Evolutionary conservation across 768 basidiomycete species (phyloP), one percentile per base, ranked within the genome.

Genomic region (Tephrocybe sp.): DNA sequence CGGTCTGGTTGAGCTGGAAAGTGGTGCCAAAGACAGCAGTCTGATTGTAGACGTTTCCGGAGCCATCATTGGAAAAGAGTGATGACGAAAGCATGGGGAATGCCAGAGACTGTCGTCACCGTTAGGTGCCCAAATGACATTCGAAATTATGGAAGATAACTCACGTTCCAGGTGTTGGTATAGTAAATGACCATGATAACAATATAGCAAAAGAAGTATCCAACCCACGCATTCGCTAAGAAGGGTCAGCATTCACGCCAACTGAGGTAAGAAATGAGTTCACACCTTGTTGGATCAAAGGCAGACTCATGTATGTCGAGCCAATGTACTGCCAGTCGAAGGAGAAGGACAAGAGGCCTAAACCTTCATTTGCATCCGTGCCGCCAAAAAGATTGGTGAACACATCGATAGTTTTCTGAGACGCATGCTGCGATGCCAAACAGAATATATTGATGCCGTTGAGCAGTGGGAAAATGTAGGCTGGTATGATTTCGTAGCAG

Each of bases 321-420:
- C 76, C 76, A 54, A 84, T 80, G 55, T 83, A 83, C 53, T 83
- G 80, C 83, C 83, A 88, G 57, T 87, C 85, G 40, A 87, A 76
- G n/a, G 80, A 79, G 36, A 87, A 51, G 31, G 77, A 79, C 35
- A 82, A 49, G 16, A 87, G 58, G 0, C 85, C 85, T 35, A 87
- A 69, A 0, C 84, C 85, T 62, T 88, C 85, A 57, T 87, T 88
- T 23, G 76, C 83, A 32, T 79, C 72, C 2, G 78, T 68, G 5
- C 87, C 87, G 23, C 87, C 87, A 52, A 88, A 87, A 0, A 88
- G 57, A 46, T 82, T 79, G 3, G 83, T 84, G 59, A 85, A 75
- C 13, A 78, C 60, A 52, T 80, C 66, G 23, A 72, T 66, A 5
- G 77, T 71, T 6, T 58, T 70, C 38, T 72, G 63, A 2, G 75